A percentile compares a stretch with the other conserved stretches of the same genome.
Evolutionary conservation across 1,139 yeast genomes (phyloP).

Genomic region (Geotrichum siamense): DNA sequence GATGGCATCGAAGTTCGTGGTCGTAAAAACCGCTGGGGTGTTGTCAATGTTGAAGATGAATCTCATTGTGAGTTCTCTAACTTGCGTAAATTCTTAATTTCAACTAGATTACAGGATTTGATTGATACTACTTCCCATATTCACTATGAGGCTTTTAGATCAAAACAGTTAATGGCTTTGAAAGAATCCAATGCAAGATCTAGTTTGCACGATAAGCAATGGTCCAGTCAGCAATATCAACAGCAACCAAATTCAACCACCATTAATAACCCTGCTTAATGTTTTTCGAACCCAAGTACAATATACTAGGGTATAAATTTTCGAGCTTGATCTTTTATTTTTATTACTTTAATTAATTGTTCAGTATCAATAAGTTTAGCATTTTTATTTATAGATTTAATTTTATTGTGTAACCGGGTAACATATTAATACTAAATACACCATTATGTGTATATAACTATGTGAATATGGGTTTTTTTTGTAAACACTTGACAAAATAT

Average conservation of each 20-base stretch:
- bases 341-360: too few species aligned
- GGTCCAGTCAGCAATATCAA: neutral
- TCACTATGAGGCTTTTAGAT: constrained; percentile 89
- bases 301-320: neutral
- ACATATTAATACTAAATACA: too few species aligned
- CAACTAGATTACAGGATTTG: constrained; percentile 93
- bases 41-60: constrained; percentile 78
- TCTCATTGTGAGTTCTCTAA: constrained; percentile 92
- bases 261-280: neutral
- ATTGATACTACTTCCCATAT: constrained; percentile 85
- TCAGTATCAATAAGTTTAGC: too few species aligned
- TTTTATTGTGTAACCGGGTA: too few species aligned
- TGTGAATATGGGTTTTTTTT: too few species aligned
- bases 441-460: too few species aligned
- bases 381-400: too few species aligned
- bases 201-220: neutral
- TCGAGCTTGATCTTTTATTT: too few species aligned
- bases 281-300: neutral
- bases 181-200: constrained; percentile 65
- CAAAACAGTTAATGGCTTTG: constrained; percentile 87
- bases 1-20: constrained; percentile 78
- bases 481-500: too few species aligned
- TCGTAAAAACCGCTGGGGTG: constrained; percentile 91
- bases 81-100: constrained; percentile 84
- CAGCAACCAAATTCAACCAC: neutral